A percentile compares a stretch with the other conserved stretches of the same genome.
Conservation (phyloP, 2,329 filamentous ascomycete species). For the Endocalyx cinctus region DNA sequence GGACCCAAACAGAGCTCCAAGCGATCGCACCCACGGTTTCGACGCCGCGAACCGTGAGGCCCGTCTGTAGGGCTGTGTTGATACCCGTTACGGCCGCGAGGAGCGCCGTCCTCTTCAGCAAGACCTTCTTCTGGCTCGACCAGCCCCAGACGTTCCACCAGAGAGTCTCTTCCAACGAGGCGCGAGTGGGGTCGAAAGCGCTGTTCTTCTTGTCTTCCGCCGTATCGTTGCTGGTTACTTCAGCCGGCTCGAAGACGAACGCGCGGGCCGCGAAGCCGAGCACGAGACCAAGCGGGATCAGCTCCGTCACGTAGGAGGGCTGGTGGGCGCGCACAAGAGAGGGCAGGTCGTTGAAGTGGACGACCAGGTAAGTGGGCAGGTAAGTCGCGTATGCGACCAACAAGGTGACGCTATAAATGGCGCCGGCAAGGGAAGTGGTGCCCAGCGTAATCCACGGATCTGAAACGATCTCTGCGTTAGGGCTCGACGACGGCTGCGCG, state of each 20-base stretch:
- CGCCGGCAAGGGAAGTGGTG: constrained; percentile 63
- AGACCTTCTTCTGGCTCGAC: constrained; percentile 55
- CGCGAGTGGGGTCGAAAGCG: constrained; percentile 60
- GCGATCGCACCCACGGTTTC: constrained; percentile 64
- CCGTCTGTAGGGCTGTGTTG: constrained; percentile 60
- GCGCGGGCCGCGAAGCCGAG: constrained; percentile 67
- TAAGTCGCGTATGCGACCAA: constrained; percentile 65
- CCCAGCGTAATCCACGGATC: constrained; percentile 59
- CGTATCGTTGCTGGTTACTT: constrained; percentile 47
- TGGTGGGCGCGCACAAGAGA: constrained; percentile 65
- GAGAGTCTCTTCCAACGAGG: constrained; percentile 65
- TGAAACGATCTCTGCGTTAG: constrained; percentile 60
- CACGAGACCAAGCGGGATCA: constrained; percentile 53
- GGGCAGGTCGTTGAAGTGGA: constrained; percentile 68
- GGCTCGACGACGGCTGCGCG: constrained; percentile 45
- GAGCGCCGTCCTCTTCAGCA: constrained; percentile 60
- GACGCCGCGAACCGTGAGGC: constrained; percentile 63
- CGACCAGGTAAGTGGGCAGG: constrained; percentile 67
- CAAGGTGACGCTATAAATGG: constrained; percentile 70
- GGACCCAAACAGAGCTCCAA: constrained; percentile 73
- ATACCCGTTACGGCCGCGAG: constrained; percentile 53
- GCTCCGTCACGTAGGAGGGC: constrained; percentile 53
- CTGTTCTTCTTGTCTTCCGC: constrained; percentile 43
- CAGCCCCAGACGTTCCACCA: constrained; percentile 70
- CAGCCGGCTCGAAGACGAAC: constrained; percentile 72